Evolutionary conservation across 208 protist species (phyloP), one percentile per base, ranked within the genome.

Genomic region (Wallacemonas sp.): DNA sequence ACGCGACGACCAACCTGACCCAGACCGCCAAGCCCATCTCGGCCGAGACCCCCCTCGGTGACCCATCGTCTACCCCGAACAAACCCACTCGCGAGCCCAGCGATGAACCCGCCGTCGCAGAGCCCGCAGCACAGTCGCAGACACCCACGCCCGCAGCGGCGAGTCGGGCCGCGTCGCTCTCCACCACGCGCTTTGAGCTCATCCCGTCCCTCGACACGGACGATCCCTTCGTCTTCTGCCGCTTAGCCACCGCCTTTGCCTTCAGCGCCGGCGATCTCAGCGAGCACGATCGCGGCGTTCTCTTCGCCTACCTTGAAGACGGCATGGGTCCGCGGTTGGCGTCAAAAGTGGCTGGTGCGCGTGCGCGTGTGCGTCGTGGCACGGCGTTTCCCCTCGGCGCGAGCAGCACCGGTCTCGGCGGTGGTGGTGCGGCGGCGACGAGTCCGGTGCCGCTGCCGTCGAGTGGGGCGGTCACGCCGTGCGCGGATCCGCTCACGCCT

Each of bases 161-260:
- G n/a, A n/a, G n/a, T n/a, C n/a, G n/a, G n/a, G n/a, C n/a, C n/a
- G n/a, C n/a, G n/a, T n/a, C n/a, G n/a, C n/a, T n/a, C n/a, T n/a
- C n/a, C n/a, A n/a, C n/a, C n/a, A n/a, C n/a, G n/a, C n/a, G n/a
- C n/a, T n/a, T n/a, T n/a, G n/a, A 58, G 32, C 24, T 58, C 52
- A 39, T 58, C 30, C 6, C 1, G 12, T 29, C 52, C 6, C 32
- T 58, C 4, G 19, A 44, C 39, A 2, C 6, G 4, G 32, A 56
- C 12, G 52, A 70, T 29, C 52, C 55, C n/a, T 48, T 54, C 43
- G 67, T 72, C 5, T 73, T 90, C 34, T 82, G 78, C 30, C 78
- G 81, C 58, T 64, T 87, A 41, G 85, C 85, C 36, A 86, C 85
- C 2, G 85, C 81, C 41, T 91, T 76, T 70, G 84, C 87, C 63